Evolutionary conservation across 2,329 filamentous ascomycete genomes (phyloP).

Genomic region (Xylaria sp.): DNA sequence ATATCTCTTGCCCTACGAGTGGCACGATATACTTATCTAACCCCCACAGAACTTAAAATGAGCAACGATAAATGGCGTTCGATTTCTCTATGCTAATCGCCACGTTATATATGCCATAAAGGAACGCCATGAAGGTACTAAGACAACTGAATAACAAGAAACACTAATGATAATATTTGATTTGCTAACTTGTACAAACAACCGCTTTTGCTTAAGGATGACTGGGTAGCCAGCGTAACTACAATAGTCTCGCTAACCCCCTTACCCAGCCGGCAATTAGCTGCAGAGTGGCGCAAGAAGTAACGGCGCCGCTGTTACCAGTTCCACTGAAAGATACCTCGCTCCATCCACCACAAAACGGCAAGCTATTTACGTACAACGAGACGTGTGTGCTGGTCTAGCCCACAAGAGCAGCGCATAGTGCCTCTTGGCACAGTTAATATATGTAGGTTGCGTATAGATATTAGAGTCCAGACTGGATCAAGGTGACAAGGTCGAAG

Average conservation of each 20-base stretch:
- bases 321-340: neutral
- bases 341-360: too few species aligned
- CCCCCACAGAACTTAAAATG: neutral
- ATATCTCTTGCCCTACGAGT: neutral
- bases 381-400: neutral
- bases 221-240: neutral
- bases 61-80: neutral
- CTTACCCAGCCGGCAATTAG: neutral
- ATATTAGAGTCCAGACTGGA: constrained; percentile 8
- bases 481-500: neutral
- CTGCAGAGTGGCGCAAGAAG: neutral
- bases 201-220: neutral
- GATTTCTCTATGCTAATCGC: neutral
- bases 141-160: neutral
- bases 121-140: neutral
- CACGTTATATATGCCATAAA: neutral
- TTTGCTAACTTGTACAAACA: neutral
- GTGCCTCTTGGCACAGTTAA: constrained; percentile 14
- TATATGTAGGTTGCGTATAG: constrained; percentile 4
- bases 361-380: neutral
- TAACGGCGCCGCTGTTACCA: neutral
- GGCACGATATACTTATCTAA: neutral
- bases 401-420: neutral
- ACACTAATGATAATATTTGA: neutral
- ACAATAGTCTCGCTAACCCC: neutral